Conservation (phyloP, 257 asterid species). For the Solanum tarapatanum region DNA sequence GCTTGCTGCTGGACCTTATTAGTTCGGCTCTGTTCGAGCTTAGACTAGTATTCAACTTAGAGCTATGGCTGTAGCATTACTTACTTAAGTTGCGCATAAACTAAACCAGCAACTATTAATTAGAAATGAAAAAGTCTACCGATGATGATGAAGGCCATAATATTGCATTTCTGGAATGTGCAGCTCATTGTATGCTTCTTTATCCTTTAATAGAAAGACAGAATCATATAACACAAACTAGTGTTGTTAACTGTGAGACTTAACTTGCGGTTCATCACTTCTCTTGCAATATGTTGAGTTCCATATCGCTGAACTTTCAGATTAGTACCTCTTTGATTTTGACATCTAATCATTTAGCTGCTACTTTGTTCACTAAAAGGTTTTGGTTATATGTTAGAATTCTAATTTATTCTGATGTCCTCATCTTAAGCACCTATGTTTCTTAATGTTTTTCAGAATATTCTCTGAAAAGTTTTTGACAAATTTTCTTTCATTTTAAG, state of each 20-base stretch:
- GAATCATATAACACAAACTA: background rate
- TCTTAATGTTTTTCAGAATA: background rate
- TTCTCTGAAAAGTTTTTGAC: background rate
- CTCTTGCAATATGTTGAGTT: background rate
- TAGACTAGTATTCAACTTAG: background rate
- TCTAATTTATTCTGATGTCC: background rate
- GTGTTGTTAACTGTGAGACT: background rate
- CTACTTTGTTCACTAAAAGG: background rate
- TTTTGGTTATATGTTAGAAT: background rate
- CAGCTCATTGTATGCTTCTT: background rate
- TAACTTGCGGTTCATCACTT: background rate
- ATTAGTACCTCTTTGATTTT: background rate
- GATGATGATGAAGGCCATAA: background rate
- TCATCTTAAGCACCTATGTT: background rate
- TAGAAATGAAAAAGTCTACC: background rate
- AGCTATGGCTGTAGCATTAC: background rate
- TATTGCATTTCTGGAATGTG: background rate
- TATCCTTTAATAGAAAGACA: background rate
- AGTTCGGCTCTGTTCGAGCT: background rate
- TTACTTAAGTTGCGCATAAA: background rate
- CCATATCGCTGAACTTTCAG: background rate
- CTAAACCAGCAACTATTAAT: background rate
- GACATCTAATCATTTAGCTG: background rate
- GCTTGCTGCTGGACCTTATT: background rate
- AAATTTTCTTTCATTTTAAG: constrained; percentile 17